Conservation (phyloP, 495 filamentous ascomycete genomes). For the Trichocladium uniseriatum region DNA sequence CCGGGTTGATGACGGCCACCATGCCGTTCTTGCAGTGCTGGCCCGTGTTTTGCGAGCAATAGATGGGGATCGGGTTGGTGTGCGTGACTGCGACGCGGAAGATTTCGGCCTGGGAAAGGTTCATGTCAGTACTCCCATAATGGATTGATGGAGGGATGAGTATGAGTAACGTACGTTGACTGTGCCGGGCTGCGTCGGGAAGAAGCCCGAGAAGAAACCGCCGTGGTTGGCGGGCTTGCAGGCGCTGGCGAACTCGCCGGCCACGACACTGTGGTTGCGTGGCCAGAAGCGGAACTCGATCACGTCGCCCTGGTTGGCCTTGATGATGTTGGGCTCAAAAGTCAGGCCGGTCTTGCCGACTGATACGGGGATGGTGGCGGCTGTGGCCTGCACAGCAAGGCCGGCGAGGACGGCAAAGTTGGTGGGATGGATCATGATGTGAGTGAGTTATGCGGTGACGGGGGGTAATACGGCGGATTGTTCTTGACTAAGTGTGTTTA, state of each 20-base stretch:
- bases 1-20: conserved; percentile 30
- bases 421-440: background rate
- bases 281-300: conserved; percentile 46
- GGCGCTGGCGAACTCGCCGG: conserved; percentile 36
- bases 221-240: conserved; percentile 33
- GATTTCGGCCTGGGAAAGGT: conserved; percentile 26
- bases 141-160: background rate
- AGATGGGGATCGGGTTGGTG: conserved; percentile 46
- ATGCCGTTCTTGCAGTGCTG: conserved; percentile 30
- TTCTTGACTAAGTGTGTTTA: background rate
- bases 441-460: too few relatives aligned
- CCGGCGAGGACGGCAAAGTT: conserved; percentile 3
- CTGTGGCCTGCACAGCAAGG: conserved; percentile 15
- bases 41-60: conserved; percentile 38
- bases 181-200: conserved; percentile 20
- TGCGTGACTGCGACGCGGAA: conserved; percentile 45
- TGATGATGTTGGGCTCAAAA: conserved; percentile 26
- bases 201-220: conserved; percentile 42
- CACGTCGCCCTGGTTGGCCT: conserved; percentile 38
- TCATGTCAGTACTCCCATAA: too few relatives aligned
- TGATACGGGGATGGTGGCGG: conserved; percentile 15
- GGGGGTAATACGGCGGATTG: conserved; percentile 8
- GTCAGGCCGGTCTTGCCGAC: conserved; percentile 25
- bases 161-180: conserved; percentile 18
- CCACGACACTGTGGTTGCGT: conserved; percentile 42